Conservation (phyloP, 345 rosid species). For the Cardamine chenopodiifolia region DNA sequence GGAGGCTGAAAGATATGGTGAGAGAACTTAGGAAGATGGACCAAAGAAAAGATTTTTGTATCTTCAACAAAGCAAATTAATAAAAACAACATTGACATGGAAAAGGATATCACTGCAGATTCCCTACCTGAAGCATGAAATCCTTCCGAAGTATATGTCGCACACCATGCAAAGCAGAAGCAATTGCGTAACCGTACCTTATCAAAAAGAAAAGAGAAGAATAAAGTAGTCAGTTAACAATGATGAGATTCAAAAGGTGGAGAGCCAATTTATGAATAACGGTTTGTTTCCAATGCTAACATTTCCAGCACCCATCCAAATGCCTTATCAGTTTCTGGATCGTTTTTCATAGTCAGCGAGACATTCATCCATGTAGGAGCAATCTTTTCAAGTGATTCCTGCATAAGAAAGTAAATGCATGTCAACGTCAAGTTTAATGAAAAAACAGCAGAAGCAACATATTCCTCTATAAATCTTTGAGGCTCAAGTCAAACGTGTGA, state of each 20-base stretch:
- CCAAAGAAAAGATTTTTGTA: not conserved
- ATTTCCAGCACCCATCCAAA: slow-evolving; percentile 99
- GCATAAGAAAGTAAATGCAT: slow-evolving; percentile 28
- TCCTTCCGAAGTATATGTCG: slow-evolving; percentile 80
- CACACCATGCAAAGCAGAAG: slow-evolving; percentile 94
- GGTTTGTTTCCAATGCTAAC: slow-evolving; percentile 51
- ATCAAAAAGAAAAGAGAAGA: slow-evolving; percentile 33
- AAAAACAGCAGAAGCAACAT: slow-evolving; percentile 2
- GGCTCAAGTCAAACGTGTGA: slow-evolving; percentile 1
- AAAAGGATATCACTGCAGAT: not conserved
- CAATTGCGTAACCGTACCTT: slow-evolving; percentile 99
- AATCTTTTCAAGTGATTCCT: slow-evolving; percentile 77
- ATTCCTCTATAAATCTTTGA: not conserved
- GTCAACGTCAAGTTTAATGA: not conserved
- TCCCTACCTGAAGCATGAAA: slow-evolving; percentile 93
- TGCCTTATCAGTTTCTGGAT: slow-evolving; percentile 89
- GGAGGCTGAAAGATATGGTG: slow-evolving; percentile 73
- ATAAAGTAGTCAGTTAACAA: slow-evolving; percentile 8
- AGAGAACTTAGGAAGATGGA: slow-evolving; percentile 23
- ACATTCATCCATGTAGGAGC: slow-evolving; percentile 99
- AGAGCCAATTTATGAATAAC: slow-evolving; percentile 1
- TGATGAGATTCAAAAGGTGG: slow-evolving; percentile 19
- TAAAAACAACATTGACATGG: not conserved
- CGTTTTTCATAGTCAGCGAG: slow-evolving; percentile 87
- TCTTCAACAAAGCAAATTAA: not conserved